These are phyloP conservation scores for Nothophaeocryptopus gaeumannii DNA, from an alignment of 2,329 filamentous ascomycete species.

Conservation along the genomic window DNA sequence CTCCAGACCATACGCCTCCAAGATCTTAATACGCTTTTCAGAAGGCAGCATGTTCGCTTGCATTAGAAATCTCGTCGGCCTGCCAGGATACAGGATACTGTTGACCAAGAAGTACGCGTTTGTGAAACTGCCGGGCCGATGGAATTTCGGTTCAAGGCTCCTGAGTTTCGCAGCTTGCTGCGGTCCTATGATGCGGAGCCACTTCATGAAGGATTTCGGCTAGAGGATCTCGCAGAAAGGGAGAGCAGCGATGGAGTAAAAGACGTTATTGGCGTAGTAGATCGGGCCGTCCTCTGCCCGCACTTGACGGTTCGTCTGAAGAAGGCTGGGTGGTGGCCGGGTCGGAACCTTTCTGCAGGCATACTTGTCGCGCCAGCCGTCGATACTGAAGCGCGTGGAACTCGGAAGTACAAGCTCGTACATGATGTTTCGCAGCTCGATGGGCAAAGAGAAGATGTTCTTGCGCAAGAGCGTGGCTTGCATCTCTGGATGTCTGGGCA, in stretches of 20 bases:
- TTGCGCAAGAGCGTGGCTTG: neutral
- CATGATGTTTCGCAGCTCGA: slow-evolving; percentile 6
- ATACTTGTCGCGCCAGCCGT: too few species aligned
- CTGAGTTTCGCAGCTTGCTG: too few species aligned
- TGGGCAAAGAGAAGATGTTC: slow-evolving; percentile 5
- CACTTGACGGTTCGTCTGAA: neutral
- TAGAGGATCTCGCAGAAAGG: neutral
- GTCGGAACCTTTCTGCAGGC: too few species aligned
- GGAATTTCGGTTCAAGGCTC: too few species aligned
- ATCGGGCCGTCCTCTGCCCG: neutral
- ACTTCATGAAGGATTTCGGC: neutral
- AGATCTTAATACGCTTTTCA: too few species aligned
- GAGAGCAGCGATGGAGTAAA: neutral
- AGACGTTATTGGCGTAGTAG: slow-evolving; percentile 1
- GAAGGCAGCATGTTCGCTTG: too few species aligned
- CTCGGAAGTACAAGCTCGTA: neutral
- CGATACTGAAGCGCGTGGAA: neutral
- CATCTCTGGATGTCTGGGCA: neutral
- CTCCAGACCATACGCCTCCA: too few species aligned
- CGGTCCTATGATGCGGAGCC: too few species aligned
- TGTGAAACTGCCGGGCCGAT: too few species aligned
- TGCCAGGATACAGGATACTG: too few species aligned
- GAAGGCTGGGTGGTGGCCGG: neutral
- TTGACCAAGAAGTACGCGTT: too few species aligned
- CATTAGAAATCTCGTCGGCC: too few species aligned